Percentiles rank a stretch among this genome's conserved stretches.
Conservation (phyloP, 1,284 basidiomycete species). For the Ustilago loliicola region DNA sequence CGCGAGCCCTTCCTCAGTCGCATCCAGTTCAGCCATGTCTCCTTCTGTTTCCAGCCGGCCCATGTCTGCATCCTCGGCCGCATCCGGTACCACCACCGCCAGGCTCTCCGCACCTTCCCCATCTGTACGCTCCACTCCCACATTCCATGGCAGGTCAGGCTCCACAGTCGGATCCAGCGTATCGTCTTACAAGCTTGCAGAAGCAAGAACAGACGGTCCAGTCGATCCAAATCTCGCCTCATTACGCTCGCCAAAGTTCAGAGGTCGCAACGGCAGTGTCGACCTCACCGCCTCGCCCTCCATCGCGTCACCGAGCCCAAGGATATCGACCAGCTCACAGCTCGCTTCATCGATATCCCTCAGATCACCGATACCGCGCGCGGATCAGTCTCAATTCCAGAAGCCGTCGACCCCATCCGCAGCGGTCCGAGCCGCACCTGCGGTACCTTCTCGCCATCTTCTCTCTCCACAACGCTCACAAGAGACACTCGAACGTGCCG, state of each 20-base stretch:
- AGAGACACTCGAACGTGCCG: constrained; percentile 18
- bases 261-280: constrained; percentile 33
- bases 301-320: constrained; percentile 10
- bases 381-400: constrained; percentile 27
- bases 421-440: constrained; percentile 17
- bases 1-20: constrained; percentile 28
- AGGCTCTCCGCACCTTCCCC: constrained; percentile 36
- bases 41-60: constrained; percentile 23
- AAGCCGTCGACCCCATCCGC: constrained; percentile 23
- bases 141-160: constrained; percentile 26
- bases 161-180: constrained; percentile 23
- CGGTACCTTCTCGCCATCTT: constrained; percentile 17
- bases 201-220: constrained; percentile 22
- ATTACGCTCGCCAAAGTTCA: constrained; percentile 24
- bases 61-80: constrained; percentile 28
- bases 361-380: constrained; percentile 26
- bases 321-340: constrained; percentile 19
- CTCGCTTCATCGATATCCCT: constrained; percentile 15
- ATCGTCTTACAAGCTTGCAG: constrained; percentile 22
- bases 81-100: constrained; percentile 19
- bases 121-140: constrained; percentile 29
- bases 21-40: constrained; percentile 46
- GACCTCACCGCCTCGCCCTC: constrained; percentile 26
- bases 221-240: constrained; percentile 28
- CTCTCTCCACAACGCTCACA: constrained; percentile 36